phyloP scores from a whole-genome alignment of 2,329 filamentous ascomycete genomes.

The Alternaria consortialis region DNA sequence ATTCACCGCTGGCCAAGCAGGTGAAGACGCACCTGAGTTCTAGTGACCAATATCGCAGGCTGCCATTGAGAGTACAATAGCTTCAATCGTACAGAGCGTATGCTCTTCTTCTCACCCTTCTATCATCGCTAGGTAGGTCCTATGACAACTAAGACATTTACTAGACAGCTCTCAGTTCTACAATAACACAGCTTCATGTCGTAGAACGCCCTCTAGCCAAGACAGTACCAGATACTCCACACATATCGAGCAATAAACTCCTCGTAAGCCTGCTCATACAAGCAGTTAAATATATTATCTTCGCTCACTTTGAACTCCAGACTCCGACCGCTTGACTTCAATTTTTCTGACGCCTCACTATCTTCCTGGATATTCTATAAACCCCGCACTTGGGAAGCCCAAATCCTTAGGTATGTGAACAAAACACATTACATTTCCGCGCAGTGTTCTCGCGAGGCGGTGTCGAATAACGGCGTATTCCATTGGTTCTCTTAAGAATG shows the following conservation, averaged over 20 bases:
- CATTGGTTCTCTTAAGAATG: slow-evolving; percentile 12
- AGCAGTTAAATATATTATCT: background rate
- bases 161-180: slow-evolving; percentile 12
- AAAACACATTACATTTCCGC: slow-evolving; percentile 2
- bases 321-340: background rate
- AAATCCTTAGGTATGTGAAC: slow-evolving; percentile 21
- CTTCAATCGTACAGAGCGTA: background rate
- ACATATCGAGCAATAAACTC: background rate
- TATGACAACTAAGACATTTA: slow-evolving; percentile 12
- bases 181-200: background rate
- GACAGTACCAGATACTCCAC: background rate
- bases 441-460: slow-evolving; percentile 15
- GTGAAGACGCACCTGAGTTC: slow-evolving; percentile 8
- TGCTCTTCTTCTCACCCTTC: slow-evolving; percentile 3
- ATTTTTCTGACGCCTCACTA: background rate
- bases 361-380: background rate
- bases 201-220: background rate
- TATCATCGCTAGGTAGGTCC: slow-evolving; percentile 6
- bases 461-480: slow-evolving; percentile 14
- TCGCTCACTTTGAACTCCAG: background rate
- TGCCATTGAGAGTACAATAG: slow-evolving; percentile 16
- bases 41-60: slow-evolving; percentile 12
- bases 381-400: background rate
- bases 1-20: slow-evolving; percentile 18
- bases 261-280: background rate